These are phyloP conservation scores for Ocimum tenuiflorum DNA, from an alignment of 257 asterid genomes.

Conservation along the genomic window DNA sequence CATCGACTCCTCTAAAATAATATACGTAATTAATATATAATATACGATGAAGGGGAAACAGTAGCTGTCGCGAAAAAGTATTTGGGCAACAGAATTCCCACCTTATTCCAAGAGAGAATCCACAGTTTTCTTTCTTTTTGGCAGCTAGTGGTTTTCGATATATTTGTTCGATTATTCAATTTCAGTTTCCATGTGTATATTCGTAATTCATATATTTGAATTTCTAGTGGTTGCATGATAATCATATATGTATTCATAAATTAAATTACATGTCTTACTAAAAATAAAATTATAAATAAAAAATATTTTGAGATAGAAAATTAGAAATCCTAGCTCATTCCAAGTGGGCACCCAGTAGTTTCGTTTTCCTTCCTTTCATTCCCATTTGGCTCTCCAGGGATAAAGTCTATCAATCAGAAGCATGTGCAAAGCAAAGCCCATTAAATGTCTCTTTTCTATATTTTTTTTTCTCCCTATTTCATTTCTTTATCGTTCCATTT, in stretches of 20 bases:
- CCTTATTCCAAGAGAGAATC: not conserved
- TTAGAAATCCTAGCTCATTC: not conserved
- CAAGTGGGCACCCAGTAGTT: slow-evolving; percentile 11
- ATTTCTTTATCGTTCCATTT: not conserved
- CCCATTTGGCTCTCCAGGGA: not conserved
- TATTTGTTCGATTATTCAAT: not conserved
- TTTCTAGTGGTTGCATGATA: too few species aligned
- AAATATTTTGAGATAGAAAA: not conserved
- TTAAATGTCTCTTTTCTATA: not conserved
- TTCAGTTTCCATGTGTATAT: too few species aligned
- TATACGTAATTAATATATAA: too few species aligned
- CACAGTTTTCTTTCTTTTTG: not conserved
- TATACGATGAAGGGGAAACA: too few species aligned
- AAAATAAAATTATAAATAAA: too few species aligned
- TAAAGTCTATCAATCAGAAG: slow-evolving; percentile 12
- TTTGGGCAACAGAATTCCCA: not conserved
- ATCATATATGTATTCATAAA: too few species aligned
- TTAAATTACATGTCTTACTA: too few species aligned
- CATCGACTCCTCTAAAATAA: too few species aligned
- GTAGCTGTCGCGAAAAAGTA: too few species aligned
- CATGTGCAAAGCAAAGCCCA: slow-evolving; percentile 19
- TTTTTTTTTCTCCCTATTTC: not conserved
- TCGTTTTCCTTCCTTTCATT: not conserved
- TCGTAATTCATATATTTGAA: too few species aligned
- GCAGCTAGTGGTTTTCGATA: not conserved